Evolutionary conservation across 345 rosid genomes (phyloP).

Genomic region (Boechera retrofracta): DNA sequence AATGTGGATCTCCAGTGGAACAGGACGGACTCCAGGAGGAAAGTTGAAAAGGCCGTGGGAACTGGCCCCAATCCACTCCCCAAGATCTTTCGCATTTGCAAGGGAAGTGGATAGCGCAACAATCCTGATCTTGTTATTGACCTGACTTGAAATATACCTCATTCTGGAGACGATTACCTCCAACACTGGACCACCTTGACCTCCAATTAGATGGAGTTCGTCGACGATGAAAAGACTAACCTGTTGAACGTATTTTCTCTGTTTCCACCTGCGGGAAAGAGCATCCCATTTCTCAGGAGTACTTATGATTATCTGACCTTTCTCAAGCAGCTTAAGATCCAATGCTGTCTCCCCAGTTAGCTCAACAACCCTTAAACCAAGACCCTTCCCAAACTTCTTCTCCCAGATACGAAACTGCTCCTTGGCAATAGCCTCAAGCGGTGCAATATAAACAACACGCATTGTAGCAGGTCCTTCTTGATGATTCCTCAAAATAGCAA

Average conservation of each 20-base stretch:
- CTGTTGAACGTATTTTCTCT: slow-evolving; percentile 81
- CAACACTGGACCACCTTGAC: slow-evolving; percentile 88
- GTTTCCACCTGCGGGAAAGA: slow-evolving; percentile 94
- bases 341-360: slow-evolving; percentile 83
- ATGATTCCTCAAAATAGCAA: slow-evolving; percentile 85
- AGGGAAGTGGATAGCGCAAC: slow-evolving; percentile 96
- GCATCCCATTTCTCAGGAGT: slow-evolving; percentile 99
- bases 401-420: slow-evolving; percentile 85
- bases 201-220: slow-evolving; percentile 95
- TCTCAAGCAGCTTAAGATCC: slow-evolving; percentile 86
- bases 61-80: slow-evolving; percentile 96
- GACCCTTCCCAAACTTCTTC: slow-evolving; percentile 78
- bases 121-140: slow-evolving; percentile 78
- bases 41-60: slow-evolving; percentile 94
- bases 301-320: slow-evolving; percentile 81
- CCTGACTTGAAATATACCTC: slow-evolving; percentile 87
- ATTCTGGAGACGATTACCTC: slow-evolving; percentile 95
- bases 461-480: slow-evolving; percentile 68
- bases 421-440: slow-evolving; percentile 88
- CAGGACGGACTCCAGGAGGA: slow-evolving; percentile 92
- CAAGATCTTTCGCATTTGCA: slow-evolving; percentile 95
- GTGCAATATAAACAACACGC: slow-evolving; percentile 91
- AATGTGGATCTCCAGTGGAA: slow-evolving; percentile 91
- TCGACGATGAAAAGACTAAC: slow-evolving; percentile 94
- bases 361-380: slow-evolving; percentile 86